Evolutionary conservation across 148 eudicot species (phyloP).

Genomic region (Agrostemma githago): DNA sequence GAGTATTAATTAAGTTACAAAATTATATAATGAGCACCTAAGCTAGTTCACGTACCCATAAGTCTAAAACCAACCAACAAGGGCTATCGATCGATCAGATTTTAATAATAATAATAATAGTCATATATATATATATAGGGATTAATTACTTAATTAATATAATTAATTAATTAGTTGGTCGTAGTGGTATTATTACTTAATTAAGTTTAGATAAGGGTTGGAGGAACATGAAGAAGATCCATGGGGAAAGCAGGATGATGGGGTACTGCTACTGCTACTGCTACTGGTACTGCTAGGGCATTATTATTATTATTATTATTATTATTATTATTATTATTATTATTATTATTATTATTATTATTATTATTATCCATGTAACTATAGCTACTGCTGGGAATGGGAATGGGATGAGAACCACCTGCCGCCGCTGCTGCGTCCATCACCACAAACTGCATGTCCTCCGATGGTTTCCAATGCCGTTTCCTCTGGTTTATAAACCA

Average conservation of each 20-base stretch:
- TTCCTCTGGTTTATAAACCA: slow-evolving; percentile 99
- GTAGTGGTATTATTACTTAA: background rate
- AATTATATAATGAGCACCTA: background rate
- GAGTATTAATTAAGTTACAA: background rate
- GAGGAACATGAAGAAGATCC: background rate
- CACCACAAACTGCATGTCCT: slow-evolving; percentile 81
- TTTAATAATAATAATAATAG: too few relatives aligned
- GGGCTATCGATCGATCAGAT: too few relatives aligned
- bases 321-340: slow-evolving; percentile 4
- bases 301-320: too few relatives aligned
- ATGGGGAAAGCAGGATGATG: background rate
- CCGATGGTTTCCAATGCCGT: slow-evolving; percentile 95
- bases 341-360: slow-evolving; percentile 2
- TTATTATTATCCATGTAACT: slow-evolving; percentile 43
- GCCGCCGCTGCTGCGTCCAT: slow-evolving; percentile 41
- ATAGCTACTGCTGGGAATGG: slow-evolving; percentile 20
- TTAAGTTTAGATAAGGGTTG: background rate
- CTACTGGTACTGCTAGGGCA: too few relatives aligned
- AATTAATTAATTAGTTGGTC: too few relatives aligned
- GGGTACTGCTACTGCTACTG: background rate
- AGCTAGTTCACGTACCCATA: background rate
- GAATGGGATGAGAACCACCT: slow-evolving; percentile 25
- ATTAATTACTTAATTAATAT: too few relatives aligned
- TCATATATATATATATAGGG: too few relatives aligned
- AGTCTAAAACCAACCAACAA: too few relatives aligned